Percentiles rank a stretch among this genome's conserved stretches.
Evolutionary conservation across 805 yeast genomes (phyloP).

Genomic region (Candida insectalens): DNA sequence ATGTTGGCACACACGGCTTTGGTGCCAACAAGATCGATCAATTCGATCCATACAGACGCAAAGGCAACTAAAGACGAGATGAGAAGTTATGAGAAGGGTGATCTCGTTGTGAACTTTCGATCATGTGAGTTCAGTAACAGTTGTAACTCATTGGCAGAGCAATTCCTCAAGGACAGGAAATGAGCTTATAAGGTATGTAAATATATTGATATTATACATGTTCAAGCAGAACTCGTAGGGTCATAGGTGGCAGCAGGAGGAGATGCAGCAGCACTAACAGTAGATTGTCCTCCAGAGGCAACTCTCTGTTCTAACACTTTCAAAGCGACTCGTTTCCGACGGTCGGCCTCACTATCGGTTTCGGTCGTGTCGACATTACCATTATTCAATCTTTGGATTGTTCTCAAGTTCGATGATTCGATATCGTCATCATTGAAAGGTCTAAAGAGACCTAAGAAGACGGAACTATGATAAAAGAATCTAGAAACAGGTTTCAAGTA

Average conservation of each 20-base stretch:
- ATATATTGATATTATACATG: no score
- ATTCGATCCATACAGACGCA: constrained; percentile 24
- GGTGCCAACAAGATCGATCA: constrained; percentile 52
- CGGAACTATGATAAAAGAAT: constrained; percentile 27
- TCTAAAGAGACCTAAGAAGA: constrained; percentile 37
- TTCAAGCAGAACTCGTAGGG: no score
- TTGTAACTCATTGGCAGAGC: constrained; percentile 42
- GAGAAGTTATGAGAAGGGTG: constrained; percentile 32
- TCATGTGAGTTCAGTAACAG: constrained; percentile 40
- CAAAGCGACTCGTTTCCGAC: constrained; percentile 69
- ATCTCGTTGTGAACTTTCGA: constrained; percentile 54
- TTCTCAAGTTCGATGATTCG: constrained; percentile 66
- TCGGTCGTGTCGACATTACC: constrained; percentile 10
- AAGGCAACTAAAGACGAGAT: constrained; percentile 18
- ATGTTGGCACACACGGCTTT: constrained; percentile 64
- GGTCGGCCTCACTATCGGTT: constrained; percentile 48
- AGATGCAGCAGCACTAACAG: neutral
- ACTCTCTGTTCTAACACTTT: constrained; percentile 63
- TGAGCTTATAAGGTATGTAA: neutral
- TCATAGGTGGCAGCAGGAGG: constrained; percentile 2
- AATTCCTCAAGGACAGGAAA: constrained; percentile 14
- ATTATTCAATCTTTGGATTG: constrained; percentile 45
- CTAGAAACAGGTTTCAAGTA: constrained; percentile 43
- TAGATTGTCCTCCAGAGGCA: no score
- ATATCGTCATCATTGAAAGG: constrained; percentile 62